Conservation (phyloP, 2,329 filamentous ascomycete genomes). For the Onygena corvina region DNA sequence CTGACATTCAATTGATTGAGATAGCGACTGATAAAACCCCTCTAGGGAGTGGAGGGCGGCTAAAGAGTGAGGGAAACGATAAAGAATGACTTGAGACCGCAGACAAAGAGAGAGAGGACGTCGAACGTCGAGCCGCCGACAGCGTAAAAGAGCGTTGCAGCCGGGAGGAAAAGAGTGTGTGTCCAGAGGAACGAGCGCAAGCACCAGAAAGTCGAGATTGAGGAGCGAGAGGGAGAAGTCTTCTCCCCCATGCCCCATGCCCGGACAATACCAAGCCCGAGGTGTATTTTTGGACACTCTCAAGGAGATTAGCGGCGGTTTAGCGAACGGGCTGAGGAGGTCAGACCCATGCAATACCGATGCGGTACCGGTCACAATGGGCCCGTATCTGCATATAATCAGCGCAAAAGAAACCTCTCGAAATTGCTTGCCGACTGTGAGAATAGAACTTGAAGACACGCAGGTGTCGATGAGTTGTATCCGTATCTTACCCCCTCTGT, state of each 20-base stretch:
- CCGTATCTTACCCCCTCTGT: no score
- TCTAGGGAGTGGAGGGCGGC: background rate
- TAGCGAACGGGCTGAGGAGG: background rate
- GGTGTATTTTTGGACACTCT: constrained; percentile 6
- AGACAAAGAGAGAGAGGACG: constrained; percentile 9
- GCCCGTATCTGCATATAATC: background rate
- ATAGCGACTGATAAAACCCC: background rate
- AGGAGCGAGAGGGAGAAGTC: background rate
- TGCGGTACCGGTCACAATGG: no score
- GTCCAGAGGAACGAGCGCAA: constrained; percentile 6
- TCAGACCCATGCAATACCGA: constrained; percentile 1
- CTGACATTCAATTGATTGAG: background rate
- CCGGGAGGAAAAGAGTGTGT: background rate
- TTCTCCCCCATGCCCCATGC: no score
- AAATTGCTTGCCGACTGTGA: background rate
- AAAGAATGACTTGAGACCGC: constrained; percentile 12
- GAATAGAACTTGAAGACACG: no score
- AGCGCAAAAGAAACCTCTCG: background rate
- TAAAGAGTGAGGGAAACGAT: constrained; percentile 4
- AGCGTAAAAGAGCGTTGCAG: constrained; percentile 5
- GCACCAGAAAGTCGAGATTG: background rate
- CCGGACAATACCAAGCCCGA: background rate
- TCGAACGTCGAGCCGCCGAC: constrained; percentile 2
- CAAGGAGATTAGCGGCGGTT: constrained; percentile 2
- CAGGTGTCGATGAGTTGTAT: background rate